Evolutionary conservation across 192 early-diverging fungal genomes (phyloP).

Genomic region (Gaertneriomyces semiglobifer): DNA sequence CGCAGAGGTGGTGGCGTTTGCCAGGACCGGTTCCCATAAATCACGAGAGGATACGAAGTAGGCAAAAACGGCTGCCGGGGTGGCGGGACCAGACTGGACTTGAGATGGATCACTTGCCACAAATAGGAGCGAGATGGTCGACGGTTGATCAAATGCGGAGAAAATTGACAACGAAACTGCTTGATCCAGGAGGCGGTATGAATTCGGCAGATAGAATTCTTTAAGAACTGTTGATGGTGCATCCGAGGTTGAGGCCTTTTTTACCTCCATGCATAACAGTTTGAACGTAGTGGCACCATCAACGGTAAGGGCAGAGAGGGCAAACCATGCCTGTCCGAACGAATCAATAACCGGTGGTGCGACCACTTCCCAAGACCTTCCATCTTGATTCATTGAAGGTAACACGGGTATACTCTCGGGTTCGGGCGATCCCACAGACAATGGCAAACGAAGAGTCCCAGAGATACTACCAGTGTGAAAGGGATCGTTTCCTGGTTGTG

Average conservation of each 20-base stretch:
- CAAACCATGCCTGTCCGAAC: background rate
- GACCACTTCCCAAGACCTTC: background rate
- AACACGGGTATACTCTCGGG: no score
- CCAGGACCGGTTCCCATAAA: background rate
- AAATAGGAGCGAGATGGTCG: background rate
- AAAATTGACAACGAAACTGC: background rate
- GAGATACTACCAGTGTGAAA: no score
- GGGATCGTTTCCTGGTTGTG: no score
- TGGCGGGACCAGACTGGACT: no score
- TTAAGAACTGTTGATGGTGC: background rate
- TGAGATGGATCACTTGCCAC: no score
- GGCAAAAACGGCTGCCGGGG: background rate
- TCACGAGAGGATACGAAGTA: background rate
- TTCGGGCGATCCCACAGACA: no score
- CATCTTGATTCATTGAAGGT: no score
- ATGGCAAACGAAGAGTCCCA: no score
- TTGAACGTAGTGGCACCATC: background rate
- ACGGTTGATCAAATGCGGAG: background rate
- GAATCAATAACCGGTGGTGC: conserved; percentile 6
- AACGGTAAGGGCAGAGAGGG: background rate
- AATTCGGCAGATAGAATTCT: background rate
- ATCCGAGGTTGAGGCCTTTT: background rate
- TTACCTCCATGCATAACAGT: background rate
- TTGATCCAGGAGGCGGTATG: background rate
- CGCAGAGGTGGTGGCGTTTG: background rate